Evolutionary conservation across 345 rosid genomes (phyloP).

Genomic region (Eucalyptus cloeziana): DNA sequence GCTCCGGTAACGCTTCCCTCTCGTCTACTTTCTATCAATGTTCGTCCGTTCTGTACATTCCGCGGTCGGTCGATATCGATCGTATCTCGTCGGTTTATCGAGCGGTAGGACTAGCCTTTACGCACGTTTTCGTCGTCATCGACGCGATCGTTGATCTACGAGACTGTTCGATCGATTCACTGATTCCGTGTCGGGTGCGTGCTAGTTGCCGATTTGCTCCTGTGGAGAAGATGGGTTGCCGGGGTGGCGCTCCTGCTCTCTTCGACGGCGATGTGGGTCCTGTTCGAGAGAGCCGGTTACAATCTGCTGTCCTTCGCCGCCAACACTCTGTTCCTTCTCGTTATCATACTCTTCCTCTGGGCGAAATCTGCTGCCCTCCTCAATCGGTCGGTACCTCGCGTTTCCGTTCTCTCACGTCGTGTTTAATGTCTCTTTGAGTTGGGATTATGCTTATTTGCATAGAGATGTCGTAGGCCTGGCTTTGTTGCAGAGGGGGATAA

Average conservation of each 20-base stretch:
- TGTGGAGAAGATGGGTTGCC: conserved; percentile 65
- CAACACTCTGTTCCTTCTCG: conserved; percentile 67
- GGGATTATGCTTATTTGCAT: background rate
- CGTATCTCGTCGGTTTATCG: background rate
- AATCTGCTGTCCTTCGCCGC: conserved; percentile 61
- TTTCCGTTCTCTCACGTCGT: background rate
- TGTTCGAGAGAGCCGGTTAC: conserved; percentile 76
- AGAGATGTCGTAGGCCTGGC: background rate
- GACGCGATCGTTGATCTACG: background rate
- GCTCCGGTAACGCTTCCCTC: conserved; percentile 23
- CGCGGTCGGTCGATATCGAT: background rate
- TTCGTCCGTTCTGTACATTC: background rate
- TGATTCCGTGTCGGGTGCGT: background rate
- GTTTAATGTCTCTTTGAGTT: background rate
- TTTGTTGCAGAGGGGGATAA: background rate
- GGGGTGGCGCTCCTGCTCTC: conserved; percentile 35
- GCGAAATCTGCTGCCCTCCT: conserved; percentile 94
- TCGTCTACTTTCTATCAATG: background rate
- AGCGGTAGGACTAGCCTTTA: background rate
- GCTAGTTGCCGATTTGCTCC: conserved; percentile 70
- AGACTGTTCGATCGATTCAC: background rate
- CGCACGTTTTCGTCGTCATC: background rate
- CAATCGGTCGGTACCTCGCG: conserved; percentile 43
- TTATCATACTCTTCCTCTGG: conserved; percentile 79
- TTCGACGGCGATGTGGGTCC: conserved; percentile 54